These are phyloP conservation scores for Hypomontagnella submonticulosa DNA, from an alignment of 495 filamentous ascomycete species.

Conservation along the genomic window DNA sequence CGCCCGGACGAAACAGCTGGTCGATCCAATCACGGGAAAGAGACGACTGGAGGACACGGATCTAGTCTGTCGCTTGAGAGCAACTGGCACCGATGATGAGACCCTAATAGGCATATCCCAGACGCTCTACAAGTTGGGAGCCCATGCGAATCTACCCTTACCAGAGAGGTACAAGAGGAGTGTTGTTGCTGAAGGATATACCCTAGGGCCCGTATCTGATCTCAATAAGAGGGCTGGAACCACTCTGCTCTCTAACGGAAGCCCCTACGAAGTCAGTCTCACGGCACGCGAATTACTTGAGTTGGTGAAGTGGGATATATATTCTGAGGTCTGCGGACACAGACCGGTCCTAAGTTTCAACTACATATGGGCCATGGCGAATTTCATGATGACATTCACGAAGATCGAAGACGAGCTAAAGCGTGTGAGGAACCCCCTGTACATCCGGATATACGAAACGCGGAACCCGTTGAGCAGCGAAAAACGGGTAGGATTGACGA, in stretches of 20 bases:
- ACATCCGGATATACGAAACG: slow-evolving; percentile 42
- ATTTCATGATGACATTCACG: slow-evolving; percentile 38
- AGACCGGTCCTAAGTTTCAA: slow-evolving; percentile 48
- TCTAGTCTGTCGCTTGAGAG: slow-evolving; percentile 46
- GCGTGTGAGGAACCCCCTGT: slow-evolving; percentile 55
- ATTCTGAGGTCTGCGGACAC: slow-evolving; percentile 43
- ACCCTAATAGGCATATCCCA: slow-evolving; percentile 13
- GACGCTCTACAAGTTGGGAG: too few relatives aligned
- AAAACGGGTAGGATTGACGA: slow-evolving; percentile 42
- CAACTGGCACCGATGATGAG: slow-evolving; percentile 36
- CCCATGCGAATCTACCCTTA: too few relatives aligned
- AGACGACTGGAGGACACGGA: slow-evolving; percentile 45
- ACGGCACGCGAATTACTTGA: slow-evolving; percentile 33
- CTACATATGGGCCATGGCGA: slow-evolving; percentile 41
- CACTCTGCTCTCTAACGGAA: neutral
- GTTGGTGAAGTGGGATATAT: slow-evolving; percentile 45
- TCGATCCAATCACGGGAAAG: slow-evolving; percentile 46
- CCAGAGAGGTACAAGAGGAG: too few relatives aligned
- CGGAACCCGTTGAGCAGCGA: slow-evolving; percentile 13
- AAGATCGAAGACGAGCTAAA: slow-evolving; percentile 67
- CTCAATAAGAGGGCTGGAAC: too few relatives aligned
- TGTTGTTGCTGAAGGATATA: too few relatives aligned
- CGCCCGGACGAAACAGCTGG: slow-evolving; percentile 37
- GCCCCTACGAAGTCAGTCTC: neutral
- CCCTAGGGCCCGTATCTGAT: too few relatives aligned